Evolutionary conservation across 768 basidiomycete genomes (phyloP), one percentile per base, ranked within the genome.

Genomic region (Boletales sp.): DNA sequence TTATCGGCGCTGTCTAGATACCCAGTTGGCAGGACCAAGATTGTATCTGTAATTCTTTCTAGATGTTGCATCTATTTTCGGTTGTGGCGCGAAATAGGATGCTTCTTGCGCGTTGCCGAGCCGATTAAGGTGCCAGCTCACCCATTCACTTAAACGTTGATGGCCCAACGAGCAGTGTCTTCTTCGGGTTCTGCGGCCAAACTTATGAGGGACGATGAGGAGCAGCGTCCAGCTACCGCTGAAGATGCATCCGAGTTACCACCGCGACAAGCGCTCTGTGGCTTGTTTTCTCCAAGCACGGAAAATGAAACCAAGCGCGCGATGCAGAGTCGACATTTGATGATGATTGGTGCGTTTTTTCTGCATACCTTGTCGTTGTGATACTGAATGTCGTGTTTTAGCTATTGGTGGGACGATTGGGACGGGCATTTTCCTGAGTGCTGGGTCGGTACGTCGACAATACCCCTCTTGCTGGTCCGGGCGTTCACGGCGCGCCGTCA

Each of bases 371-470:
- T 9, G 13, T 14, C 36, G 14, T 48, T 2, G 8, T 52, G 11
- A 48, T 12, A 9, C n/a, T n/a, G 28, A 19, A 49, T 25, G 8
- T 40, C 11, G 25, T 28, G 25, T 28, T 45, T 39, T 44, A 77
- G 78, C 78, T 19, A 79, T 80, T 49, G 79, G 79, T 15, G 79
- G 79, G 0, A 82, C 79, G 0, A 81, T 80, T 36, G 79, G 79
- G n/a, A 79, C 78, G 2, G 80, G 81, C 43, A 80, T 83, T 38
- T 83, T 83, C 57, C 67, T 83, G 59, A 79, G 80, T 60, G 79
- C 79, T 35, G 82, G 80, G 41, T 75, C 77, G 42, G 78, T 78
- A 46, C 37, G 75, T 57, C 5, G 34, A 34, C 34, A 34, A 8
- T 34, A 12, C 34, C 34, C 32, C 14, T 42, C 21, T 15, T 14